These are phyloP conservation scores for Fusarium robinianum DNA, from an alignment of 2,329 filamentous ascomycete genomes.

Conservation along the genomic window DNA sequence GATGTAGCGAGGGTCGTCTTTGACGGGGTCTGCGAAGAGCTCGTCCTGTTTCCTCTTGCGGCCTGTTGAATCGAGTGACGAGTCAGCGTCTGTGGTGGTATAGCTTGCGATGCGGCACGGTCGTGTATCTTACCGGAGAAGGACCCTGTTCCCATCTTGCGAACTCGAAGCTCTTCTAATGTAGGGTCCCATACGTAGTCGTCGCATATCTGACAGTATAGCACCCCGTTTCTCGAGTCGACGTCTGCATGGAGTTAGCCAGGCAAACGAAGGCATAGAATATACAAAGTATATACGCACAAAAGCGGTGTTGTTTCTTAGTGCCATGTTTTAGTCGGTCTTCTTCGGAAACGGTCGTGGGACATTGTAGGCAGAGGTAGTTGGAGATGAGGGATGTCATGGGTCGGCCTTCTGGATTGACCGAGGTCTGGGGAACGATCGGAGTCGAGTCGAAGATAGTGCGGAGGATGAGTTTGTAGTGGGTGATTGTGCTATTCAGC, in stretches of 20 bases:
- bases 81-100: constrained; percentile 4
- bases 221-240: constrained; percentile 73
- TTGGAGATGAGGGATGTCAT: constrained; percentile 68
- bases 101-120: background rate
- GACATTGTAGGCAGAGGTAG: constrained; percentile 75
- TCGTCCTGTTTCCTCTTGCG: constrained; percentile 80
- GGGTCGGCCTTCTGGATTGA: constrained; percentile 58
- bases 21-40: constrained; percentile 64
- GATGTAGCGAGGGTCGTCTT: constrained; percentile 78
- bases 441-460: constrained; percentile 71
- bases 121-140: constrained; percentile 62
- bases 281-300: constrained; percentile 51
- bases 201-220: constrained; percentile 82
- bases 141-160: constrained; percentile 69
- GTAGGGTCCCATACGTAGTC: constrained; percentile 84
- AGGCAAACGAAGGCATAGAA: background rate
- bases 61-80: constrained; percentile 47
- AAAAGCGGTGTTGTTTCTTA: constrained; percentile 74
- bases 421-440: constrained; percentile 68
- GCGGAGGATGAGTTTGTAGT: constrained; percentile 73
- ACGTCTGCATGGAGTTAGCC: constrained; percentile 61
- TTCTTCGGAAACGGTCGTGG: constrained; percentile 67
- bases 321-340: constrained; percentile 69
- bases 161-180: constrained; percentile 73
- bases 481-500: constrained; percentile 69